Base-by-base conservation (phyloP, 495 filamentous ascomycete species). In the Xylaria bambusicola region DNA sequence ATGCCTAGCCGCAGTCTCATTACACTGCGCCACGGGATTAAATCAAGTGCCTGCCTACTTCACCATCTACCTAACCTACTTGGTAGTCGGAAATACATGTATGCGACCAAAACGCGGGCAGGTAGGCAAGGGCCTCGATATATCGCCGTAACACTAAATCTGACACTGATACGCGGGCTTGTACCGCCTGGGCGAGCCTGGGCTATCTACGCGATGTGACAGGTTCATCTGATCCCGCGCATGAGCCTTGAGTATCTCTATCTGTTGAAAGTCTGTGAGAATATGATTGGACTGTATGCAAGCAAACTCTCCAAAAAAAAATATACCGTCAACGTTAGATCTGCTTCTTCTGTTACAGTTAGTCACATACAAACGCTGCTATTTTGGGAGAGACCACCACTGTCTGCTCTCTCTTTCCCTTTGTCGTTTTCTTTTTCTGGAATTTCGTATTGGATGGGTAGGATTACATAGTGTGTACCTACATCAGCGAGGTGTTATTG, bases 151-250 rank as follows among this genome's bases (percentile, higher is more conserved):
- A 17, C 35, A 52, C 50, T 27, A 33, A 18, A 27, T 41, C 35
- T 41, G 50, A 27, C 35, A 38, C 50, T 41, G 50, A 52, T 52
- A 52, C 35, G 50, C 49, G 49, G 7, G 35, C 49, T 36, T 52
- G 49, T 52, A 52, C 38, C 50, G 33, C 13, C 20, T 52, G 48
- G 29, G 31, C 31, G n/a, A 38, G 48, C 48, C 18, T 17, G 18
- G 48, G 10, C 31, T 36, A 52, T 33, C n/a, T 38, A 36, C 31
- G 17, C 31, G 35, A 52, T 52, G 50, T 52, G 50, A 52, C 33
- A 10, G 49, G 17, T 40, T 23, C 27, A 36, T 38, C 49, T 52
- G 49, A 52, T 31, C 10, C 31, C 7, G 31, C 49, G 18, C 49
- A 26, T 27, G 24, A 38, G 20, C 36, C 33, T 52, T 21, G 49